A percentile compares a stretch with the other conserved stretches of the same genome.
Conservation (phyloP, 176 grass and related monocot species). For the Rhynchospora tenuis region DNA sequence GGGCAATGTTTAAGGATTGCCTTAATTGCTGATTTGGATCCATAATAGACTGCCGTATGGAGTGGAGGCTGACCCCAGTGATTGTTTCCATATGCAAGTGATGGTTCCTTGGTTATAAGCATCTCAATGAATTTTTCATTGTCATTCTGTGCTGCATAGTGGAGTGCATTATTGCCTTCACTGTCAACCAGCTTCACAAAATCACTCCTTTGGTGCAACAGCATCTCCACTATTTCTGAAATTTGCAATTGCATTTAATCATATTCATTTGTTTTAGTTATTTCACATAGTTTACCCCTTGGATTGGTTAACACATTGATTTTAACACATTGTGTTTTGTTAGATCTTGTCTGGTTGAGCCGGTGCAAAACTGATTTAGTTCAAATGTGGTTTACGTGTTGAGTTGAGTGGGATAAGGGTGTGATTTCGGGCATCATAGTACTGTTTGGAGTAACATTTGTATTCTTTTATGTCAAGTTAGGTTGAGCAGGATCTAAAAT, state of each 20-base stretch:
- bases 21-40: slow-evolving; percentile 24
- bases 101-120: slow-evolving; percentile 25
- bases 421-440: too few relatives aligned
- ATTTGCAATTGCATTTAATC: not conserved
- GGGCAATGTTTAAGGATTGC: slow-evolving; percentile 21
- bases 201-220: slow-evolving; percentile 21
- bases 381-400: too few relatives aligned
- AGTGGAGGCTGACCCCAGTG: not conserved
- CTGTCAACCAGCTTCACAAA: slow-evolving; percentile 29
- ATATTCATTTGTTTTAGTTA: not conserved
- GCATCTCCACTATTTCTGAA: slow-evolving; percentile 44
- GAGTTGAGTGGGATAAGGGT: too few relatives aligned
- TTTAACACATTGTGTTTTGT: too few relatives aligned
- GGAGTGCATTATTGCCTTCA: slow-evolving; percentile 41
- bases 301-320: too few relatives aligned
- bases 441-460: not conserved
- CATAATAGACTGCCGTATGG: slow-evolving; percentile 22
- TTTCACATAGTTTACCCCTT: too few relatives aligned
- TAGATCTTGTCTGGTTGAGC: too few relatives aligned
- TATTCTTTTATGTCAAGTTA: not conserved
- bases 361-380: too few relatives aligned
- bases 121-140: slow-evolving; percentile 29
- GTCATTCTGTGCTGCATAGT: slow-evolving; percentile 62
- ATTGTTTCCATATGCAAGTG: slow-evolving; percentile 48
- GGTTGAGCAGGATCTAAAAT: too few relatives aligned